phyloP scores from a whole-genome alignment of 495 filamentous ascomycete species.

The Acidomyces sp. region DNA sequence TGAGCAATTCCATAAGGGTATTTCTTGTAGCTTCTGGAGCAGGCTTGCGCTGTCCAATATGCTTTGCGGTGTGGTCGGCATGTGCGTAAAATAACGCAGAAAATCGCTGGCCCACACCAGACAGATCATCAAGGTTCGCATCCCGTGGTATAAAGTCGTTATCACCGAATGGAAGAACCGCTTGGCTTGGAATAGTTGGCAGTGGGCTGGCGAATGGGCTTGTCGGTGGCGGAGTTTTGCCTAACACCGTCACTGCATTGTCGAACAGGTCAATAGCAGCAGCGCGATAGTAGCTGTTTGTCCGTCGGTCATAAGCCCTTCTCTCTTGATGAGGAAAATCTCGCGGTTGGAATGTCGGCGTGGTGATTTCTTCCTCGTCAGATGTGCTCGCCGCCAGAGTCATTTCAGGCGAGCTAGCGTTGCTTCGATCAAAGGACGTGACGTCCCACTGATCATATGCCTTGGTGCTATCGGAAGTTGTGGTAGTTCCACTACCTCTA shows the following conservation, averaged over 20 bases:
- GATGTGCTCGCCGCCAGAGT: constrained; percentile 8
- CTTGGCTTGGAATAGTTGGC: constrained; percentile 14
- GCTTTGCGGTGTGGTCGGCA: background rate
- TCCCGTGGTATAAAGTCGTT: background rate
- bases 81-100: background rate
- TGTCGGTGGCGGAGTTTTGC: constrained; percentile 8
- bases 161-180: background rate
- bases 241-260: constrained; percentile 3
- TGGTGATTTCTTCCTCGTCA: constrained; percentile 12
- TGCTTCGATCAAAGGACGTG: background rate
- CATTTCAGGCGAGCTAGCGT: constrained; percentile 8
- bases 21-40: constrained; percentile 3
- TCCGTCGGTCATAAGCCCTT: background rate
- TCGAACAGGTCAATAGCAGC: constrained; percentile 4
- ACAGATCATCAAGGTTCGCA: background rate
- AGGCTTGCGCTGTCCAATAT: background rate
- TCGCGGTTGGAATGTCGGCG: constrained; percentile 1
- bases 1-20: constrained; percentile 5
- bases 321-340: background rate
- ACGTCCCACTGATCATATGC: background rate
- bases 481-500: constrained; percentile 1
- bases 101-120: background rate
- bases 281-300: background rate
- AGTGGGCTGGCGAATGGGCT: constrained; percentile 15
- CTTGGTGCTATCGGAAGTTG: background rate